Base-by-base conservation (phyloP, 495 filamentous ascomycete genomes). In the Annulohypoxylon bovei region DNA sequence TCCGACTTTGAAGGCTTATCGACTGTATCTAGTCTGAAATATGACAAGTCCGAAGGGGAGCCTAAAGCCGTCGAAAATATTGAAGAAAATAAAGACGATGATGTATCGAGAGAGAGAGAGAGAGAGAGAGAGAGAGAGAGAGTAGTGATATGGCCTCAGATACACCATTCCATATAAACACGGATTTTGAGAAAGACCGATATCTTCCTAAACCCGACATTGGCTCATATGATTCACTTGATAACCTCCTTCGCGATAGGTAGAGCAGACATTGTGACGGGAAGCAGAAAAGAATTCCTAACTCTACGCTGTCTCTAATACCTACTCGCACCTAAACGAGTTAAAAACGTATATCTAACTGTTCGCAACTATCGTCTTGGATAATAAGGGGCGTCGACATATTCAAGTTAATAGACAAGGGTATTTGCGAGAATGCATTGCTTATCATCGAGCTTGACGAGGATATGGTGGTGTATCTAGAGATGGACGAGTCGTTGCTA, bases 321-420 rank as follows among this genome's bases (percentile, higher is more conserved):
- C 12, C 32, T 62, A 23, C 46, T 62, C 2, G 18, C 44, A 18
- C 2, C 44, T 9, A 2, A 25, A 12, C 49, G 30, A 18, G 44
- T 52, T 30, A 1, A 53, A 25, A 16, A 60, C 64, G 6, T 61
- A 61, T 27, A 61, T 67, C 5, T 23, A 56, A 3, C 64, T 67
- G 7, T 60, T 67, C 2, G 46, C 64, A 4, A 67, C 47, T 1
- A 46, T 67, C 6, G 18, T 61, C 12, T 6, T 67, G 6, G 56
- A 27, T 27, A 47, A 55, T 3, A 61, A 61, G 27, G 27, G 64
- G 20, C 0, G 1, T 27, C 0, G 44, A 46, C 20, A 33, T 62
- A 11, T 68, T 68, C 37, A 27, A 56, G 16, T 68, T 68, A 47
- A 68, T 68, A 14, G 65, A 62, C 9, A 42, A 32, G 2, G 49